A percentile compares a stretch with the other conserved stretches of the same genome.
These are phyloP conservation scores for Globisporangium alternatum DNA, from an alignment of 352 stramenopile genomes.

Conservation along the genomic window DNA sequence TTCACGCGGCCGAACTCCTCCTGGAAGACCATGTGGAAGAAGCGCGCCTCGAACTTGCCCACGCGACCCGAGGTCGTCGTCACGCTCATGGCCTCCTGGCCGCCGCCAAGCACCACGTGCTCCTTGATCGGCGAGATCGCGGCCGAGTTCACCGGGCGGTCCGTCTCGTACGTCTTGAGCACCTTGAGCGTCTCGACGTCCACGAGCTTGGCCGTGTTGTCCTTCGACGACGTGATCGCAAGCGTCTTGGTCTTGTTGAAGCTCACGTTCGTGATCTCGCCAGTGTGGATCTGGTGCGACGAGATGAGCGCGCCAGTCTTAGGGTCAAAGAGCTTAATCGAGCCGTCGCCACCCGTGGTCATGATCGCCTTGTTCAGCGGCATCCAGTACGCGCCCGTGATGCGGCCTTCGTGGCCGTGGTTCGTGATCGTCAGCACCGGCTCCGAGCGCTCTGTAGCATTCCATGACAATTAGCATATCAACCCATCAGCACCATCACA, in stretches of 20 bases:
- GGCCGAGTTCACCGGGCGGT: conserved; percentile 98
- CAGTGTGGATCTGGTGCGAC: conserved; percentile 91
- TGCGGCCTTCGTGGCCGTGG: conserved; percentile 74
- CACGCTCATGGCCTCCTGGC: conserved; percentile 98
- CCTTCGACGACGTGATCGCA: conserved; percentile 95
- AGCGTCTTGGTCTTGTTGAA: conserved; percentile 97
- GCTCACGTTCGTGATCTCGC: conserved; percentile 95
- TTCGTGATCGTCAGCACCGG: conserved; percentile 76
- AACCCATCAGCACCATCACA: neutral
- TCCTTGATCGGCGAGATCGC: conserved; percentile 97
- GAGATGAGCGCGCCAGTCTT: conserved; percentile 64
- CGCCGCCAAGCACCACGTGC: conserved; percentile 96
- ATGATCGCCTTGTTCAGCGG: conserved; percentile 86
- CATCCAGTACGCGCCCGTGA: conserved; percentile 85
- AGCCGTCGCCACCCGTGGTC: conserved; percentile 79
- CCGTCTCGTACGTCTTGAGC: conserved; percentile 98
- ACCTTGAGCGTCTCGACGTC: conserved; percentile 95
- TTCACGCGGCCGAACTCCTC: conserved; percentile 98
- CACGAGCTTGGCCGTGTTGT: conserved; percentile 97
- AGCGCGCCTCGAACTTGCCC: conserved; percentile 95
- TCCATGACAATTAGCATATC: neutral
- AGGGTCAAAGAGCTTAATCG: conserved; percentile 80
- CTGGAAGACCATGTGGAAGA: conserved; percentile 99
- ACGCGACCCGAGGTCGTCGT: conserved; percentile 94
- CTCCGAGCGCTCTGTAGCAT: conserved; percentile 39